Conservation (phyloP, 2,329 filamentous ascomycete species). For the Didymella keratinophila region DNA sequence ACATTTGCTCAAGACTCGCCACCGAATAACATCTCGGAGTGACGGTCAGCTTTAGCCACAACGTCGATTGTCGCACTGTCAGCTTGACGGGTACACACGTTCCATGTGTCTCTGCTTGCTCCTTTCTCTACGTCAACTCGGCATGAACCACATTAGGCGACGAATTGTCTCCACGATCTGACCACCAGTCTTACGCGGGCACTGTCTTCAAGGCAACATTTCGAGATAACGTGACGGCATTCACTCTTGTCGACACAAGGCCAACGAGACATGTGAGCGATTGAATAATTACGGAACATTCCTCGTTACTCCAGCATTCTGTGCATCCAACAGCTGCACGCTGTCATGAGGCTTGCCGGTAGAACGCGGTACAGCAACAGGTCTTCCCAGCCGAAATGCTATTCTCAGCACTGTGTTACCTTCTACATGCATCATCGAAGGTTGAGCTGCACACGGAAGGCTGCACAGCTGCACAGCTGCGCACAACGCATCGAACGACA, state of each 20-base stretch:
- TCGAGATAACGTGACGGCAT: neutral
- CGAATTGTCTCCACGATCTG: neutral
- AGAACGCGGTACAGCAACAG: constrained; percentile 11
- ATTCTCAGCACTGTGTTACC: constrained; percentile 21
- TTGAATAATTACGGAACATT: neutral
- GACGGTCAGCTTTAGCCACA: constrained; percentile 1
- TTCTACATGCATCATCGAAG: constrained; percentile 21
- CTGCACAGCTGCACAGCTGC: constrained; percentile 14
- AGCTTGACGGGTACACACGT: constrained; percentile 8
- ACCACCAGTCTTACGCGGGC: neutral
- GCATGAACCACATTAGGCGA: neutral
- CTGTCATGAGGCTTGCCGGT: constrained; percentile 1
- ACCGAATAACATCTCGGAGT: neutral
- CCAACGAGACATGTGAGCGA: neutral
- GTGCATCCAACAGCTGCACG: constrained; percentile 2
- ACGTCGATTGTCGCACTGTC: neutral
- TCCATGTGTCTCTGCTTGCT: neutral
- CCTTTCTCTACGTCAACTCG: neutral
- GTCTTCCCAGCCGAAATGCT: constrained; percentile 6
- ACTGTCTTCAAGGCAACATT: neutral
- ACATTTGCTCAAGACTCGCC: neutral
- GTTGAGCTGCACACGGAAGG: constrained; percentile 11
- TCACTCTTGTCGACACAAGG: no score
- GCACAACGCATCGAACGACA: constrained; percentile 18
- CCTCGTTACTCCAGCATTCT: neutral